A percentile compares a stretch with the other conserved stretches of the same genome.
These are phyloP conservation scores for Penicillium herquei DNA, from an alignment of 495 filamentous ascomycete genomes.

Conservation along the genomic window DNA sequence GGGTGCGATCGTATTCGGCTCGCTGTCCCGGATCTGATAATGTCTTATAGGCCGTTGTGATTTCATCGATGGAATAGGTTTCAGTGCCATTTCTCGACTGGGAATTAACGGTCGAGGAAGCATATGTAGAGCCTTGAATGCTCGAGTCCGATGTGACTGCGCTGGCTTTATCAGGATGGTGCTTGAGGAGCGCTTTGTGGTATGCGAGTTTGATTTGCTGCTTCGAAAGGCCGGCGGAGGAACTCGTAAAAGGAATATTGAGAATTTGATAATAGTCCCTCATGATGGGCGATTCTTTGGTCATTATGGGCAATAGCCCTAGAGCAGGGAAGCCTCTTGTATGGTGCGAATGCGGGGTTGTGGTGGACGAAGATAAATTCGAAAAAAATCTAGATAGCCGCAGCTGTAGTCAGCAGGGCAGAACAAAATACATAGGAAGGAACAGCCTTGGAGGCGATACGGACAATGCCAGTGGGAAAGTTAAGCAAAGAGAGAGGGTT, in stretches of 20 bases:
- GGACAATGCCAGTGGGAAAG: too few species aligned
- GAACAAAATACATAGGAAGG: not conserved
- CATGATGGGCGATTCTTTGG: slow-evolving; percentile 8
- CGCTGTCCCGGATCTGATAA: slow-evolving; percentile 60
- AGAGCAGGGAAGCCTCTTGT: not conserved
- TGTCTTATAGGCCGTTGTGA: slow-evolving; percentile 70
- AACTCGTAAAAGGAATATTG: slow-evolving; percentile 38
- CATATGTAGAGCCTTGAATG: not conserved
- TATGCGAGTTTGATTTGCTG: slow-evolving; percentile 71
- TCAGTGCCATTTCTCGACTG: not conserved
- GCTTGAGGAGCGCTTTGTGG: slow-evolving; percentile 68
- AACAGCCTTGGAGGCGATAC: not conserved
- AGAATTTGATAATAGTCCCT: slow-evolving; percentile 55
- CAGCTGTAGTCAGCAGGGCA: slow-evolving; percentile 2
- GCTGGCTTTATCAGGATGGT: slow-evolving; percentile 77
- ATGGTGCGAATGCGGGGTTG: not conserved
- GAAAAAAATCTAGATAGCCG: not conserved
- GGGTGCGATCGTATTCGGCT: slow-evolving; percentile 62
- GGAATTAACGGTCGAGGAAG: not conserved
- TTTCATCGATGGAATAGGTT: slow-evolving; percentile 70
- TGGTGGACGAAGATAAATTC: not conserved
- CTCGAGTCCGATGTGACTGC: slow-evolving; percentile 16
- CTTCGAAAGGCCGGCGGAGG: slow-evolving; percentile 19
- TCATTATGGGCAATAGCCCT: slow-evolving; percentile 19
- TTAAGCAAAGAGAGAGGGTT: too few species aligned